phyloP scores from a whole-genome alignment of 805 yeast genomes.

The Candida maris region DNA sequence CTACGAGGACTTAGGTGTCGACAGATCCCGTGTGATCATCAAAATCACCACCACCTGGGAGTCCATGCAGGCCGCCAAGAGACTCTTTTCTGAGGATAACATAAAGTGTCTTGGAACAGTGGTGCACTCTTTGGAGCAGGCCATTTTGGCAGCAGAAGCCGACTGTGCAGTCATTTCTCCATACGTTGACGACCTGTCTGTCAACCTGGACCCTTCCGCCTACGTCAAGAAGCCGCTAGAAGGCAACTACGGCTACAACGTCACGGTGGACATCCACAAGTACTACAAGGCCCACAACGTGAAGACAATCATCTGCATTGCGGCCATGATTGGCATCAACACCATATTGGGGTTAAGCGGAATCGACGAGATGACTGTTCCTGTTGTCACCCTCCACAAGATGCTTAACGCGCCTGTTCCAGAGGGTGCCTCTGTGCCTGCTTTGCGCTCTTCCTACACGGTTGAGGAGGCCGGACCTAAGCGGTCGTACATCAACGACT shows the following conservation, averaged over 20 bases:
- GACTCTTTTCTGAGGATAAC: conserved; percentile 15
- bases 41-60: conserved; percentile 33
- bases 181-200: conserved; percentile 30
- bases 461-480: conserved; percentile 17
- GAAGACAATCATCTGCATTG: conserved; percentile 26
- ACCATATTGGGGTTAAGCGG: conserved; percentile 28
- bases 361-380: conserved; percentile 32
- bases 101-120: conserved; percentile 33
- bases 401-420: conserved; percentile 21
- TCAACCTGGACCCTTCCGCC: conserved; percentile 22
- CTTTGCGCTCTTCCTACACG: conserved; percentile 6
- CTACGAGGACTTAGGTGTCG: conserved; percentile 28
- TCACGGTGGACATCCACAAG: conserved; percentile 28
- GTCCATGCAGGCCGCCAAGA: conserved; percentile 27
- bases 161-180: conserved; percentile 30
- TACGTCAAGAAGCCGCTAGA: conserved; percentile 15
- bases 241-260: conserved; percentile 27
- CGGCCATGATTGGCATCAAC: conserved; percentile 29
- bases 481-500: conserved; percentile 11
- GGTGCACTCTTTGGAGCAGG: conserved; percentile 32
- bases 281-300: conserved; percentile 28
- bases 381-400: conserved; percentile 23
- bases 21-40: conserved; percentile 26
- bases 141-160: conserved; percentile 34
- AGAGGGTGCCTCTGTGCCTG: conserved; percentile 20